phyloP scores from a whole-genome alignment of 352 stramenopile genomes.

The Phytophthora sansomeana region DNA sequence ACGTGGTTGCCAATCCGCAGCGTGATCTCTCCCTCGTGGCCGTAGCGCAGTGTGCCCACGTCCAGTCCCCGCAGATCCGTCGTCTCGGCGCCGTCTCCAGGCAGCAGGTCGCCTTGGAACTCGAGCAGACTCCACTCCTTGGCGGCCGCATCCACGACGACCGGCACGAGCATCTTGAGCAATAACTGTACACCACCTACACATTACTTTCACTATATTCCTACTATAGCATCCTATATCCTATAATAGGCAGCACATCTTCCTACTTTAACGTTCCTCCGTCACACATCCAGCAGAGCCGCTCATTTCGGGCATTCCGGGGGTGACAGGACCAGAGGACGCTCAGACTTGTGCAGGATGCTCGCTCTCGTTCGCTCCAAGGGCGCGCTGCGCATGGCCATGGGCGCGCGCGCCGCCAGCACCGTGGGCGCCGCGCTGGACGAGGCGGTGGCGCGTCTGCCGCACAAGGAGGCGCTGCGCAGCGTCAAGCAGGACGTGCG shows the following conservation, averaged over 20 bases:
- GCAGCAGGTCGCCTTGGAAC: constrained; percentile 81
- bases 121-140: constrained; percentile 88
- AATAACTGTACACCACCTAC: no score
- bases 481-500: constrained; percentile 86
- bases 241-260: not conserved
- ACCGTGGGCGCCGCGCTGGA: constrained; percentile 77
- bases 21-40: constrained; percentile 63
- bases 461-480: constrained; percentile 89
- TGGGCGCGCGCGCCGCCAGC: constrained; percentile 55
- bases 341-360: constrained; percentile 52
- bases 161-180: constrained; percentile 68
- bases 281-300: constrained; percentile 8
- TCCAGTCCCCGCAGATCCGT: constrained; percentile 52
- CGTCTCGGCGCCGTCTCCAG: constrained; percentile 21
- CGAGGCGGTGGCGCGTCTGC: constrained; percentile 77
- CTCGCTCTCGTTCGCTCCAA: constrained; percentile 72
- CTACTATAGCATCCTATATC: not conserved
- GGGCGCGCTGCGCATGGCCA: constrained; percentile 49
- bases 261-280: not conserved
- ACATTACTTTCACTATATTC: no score
- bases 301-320: constrained; percentile 38
- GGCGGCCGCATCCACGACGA: constrained; percentile 64
- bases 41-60: constrained; percentile 76
- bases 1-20: constrained; percentile 88
- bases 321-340: constrained; percentile 39